Evolutionary conservation across 2,329 filamentous ascomycete genomes (phyloP).

Genomic region (Colletotrichum sp.): DNA sequence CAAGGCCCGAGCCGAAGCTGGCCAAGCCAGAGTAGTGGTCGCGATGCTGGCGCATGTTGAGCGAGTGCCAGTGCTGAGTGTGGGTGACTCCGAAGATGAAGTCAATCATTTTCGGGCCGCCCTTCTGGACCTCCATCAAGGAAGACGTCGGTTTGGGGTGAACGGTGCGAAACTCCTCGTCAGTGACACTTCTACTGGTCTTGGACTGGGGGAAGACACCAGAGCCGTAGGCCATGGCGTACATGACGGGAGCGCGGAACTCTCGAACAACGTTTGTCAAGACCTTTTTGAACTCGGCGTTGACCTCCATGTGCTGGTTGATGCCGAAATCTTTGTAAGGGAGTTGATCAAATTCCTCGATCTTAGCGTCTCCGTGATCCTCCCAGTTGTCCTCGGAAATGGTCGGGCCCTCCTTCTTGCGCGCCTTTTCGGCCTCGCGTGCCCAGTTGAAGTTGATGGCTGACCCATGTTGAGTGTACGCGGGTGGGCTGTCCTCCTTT

Average conservation of each 20-base stretch:
- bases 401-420: conserved; percentile 3
- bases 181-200: conserved; percentile 54
- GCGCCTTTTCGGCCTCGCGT: conserved; percentile 3
- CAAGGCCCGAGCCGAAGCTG: conserved; percentile 81
- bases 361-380: conserved; percentile 44
- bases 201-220: conserved; percentile 87
- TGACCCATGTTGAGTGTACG: conserved; percentile 16
- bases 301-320: conserved; percentile 96
- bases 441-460: conserved; percentile 23
- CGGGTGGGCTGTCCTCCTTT: neutral
- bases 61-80: conserved; percentile 94
- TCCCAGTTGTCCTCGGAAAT: conserved; percentile 42
- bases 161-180: conserved; percentile 65
- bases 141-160: conserved; percentile 85
- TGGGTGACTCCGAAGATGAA: conserved; percentile 97
- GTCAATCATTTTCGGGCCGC: conserved; percentile 95
- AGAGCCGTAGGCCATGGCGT: conserved; percentile 96
- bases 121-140: conserved; percentile 84
- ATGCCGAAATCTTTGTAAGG: conserved; percentile 74
- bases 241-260: conserved; percentile 91
- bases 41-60: conserved; percentile 88
- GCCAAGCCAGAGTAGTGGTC: conserved; percentile 91
- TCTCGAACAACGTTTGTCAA: conserved; percentile 87
- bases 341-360: conserved; percentile 49
- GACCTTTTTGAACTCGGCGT: conserved; percentile 92